phyloP scores from a whole-genome alignment of 1,284 basidiomycete species.

The Ganoderma boninense region DNA sequence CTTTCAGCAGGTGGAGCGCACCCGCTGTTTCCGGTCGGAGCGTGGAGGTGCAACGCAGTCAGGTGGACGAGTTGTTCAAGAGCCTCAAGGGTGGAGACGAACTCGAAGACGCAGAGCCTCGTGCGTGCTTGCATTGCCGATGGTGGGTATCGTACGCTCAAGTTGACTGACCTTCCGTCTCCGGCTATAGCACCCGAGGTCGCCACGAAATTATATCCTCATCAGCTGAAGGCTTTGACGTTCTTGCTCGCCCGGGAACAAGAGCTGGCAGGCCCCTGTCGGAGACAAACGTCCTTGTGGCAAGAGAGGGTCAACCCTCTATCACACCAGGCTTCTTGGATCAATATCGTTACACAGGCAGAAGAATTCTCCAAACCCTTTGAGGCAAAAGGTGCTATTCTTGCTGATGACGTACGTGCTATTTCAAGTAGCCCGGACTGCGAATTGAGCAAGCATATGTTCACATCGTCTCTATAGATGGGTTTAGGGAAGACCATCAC shows the following conservation, averaged over 20 bases:
- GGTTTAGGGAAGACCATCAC: slow-evolving; percentile 98
- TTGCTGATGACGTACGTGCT: slow-evolving; percentile 89
- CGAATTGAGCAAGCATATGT: neutral
- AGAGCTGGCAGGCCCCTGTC: slow-evolving; percentile 63
- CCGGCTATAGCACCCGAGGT: slow-evolving; percentile 73
- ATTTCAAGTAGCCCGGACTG: neutral
- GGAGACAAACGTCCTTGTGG: slow-evolving; percentile 81
- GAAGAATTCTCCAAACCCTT: slow-evolving; percentile 72
- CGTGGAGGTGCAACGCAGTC: slow-evolving; percentile 91
- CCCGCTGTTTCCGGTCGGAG: slow-evolving; percentile 75
- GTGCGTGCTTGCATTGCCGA: slow-evolving; percentile 52
- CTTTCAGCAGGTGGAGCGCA: slow-evolving; percentile 62
- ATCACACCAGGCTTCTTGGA: slow-evolving; percentile 66
- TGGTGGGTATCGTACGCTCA: neutral
- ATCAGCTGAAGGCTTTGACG: slow-evolving; percentile 97
- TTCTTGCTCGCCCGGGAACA: slow-evolving; percentile 96
- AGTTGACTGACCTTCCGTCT: slow-evolving; percentile 27
- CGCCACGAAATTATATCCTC: slow-evolving; percentile 91
- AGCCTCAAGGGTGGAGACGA: slow-evolving; percentile 89
- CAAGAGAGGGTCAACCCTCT: slow-evolving; percentile 63
- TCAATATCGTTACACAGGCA: slow-evolving; percentile 88
- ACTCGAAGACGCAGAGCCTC: slow-evolving; percentile 84
- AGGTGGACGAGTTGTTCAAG: slow-evolving; percentile 95
- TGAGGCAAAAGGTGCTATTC: slow-evolving; percentile 89
- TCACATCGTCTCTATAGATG: slow-evolving; percentile 68